Evolutionary conservation across 2,329 filamentous ascomycete genomes (phyloP).

Genomic region (Colletotrichum magnum): DNA sequence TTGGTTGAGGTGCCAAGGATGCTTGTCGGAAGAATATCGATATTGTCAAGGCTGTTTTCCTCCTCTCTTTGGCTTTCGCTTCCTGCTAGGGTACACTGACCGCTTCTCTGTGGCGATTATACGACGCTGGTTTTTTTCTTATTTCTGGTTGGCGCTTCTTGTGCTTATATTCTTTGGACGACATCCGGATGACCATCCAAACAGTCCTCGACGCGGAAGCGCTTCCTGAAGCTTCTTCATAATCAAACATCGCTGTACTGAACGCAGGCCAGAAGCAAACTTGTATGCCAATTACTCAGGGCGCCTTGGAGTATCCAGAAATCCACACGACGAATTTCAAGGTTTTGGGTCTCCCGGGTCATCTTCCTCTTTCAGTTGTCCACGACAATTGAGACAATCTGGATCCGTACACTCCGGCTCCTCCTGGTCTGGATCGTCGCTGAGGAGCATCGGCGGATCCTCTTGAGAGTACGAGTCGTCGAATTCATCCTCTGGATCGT

Average conservation of each 20-base stretch:
- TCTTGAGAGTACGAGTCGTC: constrained; percentile 35
- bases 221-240: background rate
- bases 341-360: constrained; percentile 29
- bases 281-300: background rate
- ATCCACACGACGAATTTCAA: background rate
- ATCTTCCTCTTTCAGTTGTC: constrained; percentile 14
- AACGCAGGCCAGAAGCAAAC: background rate
- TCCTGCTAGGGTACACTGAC: too few species aligned
- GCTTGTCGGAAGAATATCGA: too few species aligned
- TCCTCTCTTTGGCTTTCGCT: too few species aligned
- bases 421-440: constrained; percentile 38
- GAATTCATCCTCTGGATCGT: constrained; percentile 22
- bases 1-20: too few species aligned
- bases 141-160: too few species aligned
- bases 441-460: constrained; percentile 40
- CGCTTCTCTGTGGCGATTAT: too few species aligned
- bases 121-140: too few species aligned
- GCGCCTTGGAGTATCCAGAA: background rate
- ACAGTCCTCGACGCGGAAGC: too few species aligned
- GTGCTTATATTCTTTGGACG: too few species aligned
- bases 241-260: background rate
- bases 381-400: constrained; percentile 21
- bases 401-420: constrained; percentile 12
- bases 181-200: too few species aligned
- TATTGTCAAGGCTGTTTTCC: too few species aligned